Conservation (phyloP, 2,329 filamentous ascomycete species). For the Beauveria pseudobassiana region DNA sequence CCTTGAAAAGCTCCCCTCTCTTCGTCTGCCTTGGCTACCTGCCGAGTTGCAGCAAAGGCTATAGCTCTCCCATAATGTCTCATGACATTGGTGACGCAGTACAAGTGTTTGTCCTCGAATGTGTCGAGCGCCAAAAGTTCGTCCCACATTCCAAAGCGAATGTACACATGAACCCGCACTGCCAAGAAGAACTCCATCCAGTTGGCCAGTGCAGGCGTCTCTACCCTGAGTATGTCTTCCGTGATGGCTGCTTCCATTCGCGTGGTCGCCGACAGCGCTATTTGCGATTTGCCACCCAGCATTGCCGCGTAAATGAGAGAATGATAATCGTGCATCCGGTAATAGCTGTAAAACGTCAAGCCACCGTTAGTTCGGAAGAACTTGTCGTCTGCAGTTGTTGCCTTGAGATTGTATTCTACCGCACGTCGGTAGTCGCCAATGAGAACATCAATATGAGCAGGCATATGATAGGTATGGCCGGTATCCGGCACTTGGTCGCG, state of each 20-base stretch:
- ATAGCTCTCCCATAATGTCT: no score
- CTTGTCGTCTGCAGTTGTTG: conserved; percentile 39
- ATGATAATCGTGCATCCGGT: conserved; percentile 61
- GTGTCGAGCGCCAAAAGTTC: no score
- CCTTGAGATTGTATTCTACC: conserved; percentile 54
- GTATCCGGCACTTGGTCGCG: conserved; percentile 50
- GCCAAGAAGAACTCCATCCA: no score
- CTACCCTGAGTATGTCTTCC: no score
- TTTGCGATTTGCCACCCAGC: conserved; percentile 55
- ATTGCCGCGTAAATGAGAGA: conserved; percentile 65
- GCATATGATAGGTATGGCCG: conserved; percentile 66
- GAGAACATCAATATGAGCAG: conserved; percentile 64
- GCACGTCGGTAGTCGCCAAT: conserved; percentile 61
- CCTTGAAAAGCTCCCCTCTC: no score
- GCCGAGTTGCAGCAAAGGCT: no score
- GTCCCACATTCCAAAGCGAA: no score
- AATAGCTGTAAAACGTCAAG: conserved; percentile 62
- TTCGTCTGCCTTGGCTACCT: no score
- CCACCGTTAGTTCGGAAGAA: conserved; percentile 43
- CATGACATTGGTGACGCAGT: no score
- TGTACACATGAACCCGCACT: no score
- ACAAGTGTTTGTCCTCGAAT: no score
- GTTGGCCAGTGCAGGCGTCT: no score
- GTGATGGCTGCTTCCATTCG: conserved; percentile 42
- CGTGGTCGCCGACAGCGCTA: conserved; percentile 48